Base-by-base conservation (phyloP, 2,329 filamentous ascomycete genomes). In the Periconia sp. region DNA sequence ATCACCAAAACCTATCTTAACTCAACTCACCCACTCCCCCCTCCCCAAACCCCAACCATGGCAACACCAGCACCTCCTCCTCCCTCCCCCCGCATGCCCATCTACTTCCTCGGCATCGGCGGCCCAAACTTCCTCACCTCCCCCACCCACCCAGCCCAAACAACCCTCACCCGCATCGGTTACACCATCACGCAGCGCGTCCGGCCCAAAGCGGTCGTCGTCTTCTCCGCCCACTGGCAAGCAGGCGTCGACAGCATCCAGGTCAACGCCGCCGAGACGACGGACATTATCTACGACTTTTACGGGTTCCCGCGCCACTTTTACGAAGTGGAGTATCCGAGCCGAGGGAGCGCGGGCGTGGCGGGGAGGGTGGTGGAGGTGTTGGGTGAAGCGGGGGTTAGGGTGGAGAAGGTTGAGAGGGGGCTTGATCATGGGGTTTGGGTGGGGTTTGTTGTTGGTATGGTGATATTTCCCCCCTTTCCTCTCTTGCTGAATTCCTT, bases 221-320 rank as follows among this genome's bases (percentile, higher is more conserved):
- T 90, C 18, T 86, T 92, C 63, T 89, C 87, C 1, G 88, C 86
- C 1, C 87, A 92, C 67, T 91, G 88, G 87, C 84, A 88, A 69
- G 83, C 78, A 5, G 32, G 71, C 61, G 68, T 70, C 26, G 72
- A 78, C 54, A 75, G 72, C 3, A 79, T 89, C 48, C 74, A 85
- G 57, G 78, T 89, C 54, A 89, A 89, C 64, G 81, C 79, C 7
- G 83, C 80, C 3, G 82, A 82, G 43, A 70, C 76, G n/a, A 83
- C 79, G 3, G 80, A 85, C 43, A 61, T 89, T 52, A 86, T 89
- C 36, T 89, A 88, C 63, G 86, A 89, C 59, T 88, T 87, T 69
- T 85, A 86, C 57, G 84, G 84, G 3, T 88, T 88, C 60, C 86
- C 85, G 0, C 67, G 76, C 2, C 76, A 86, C 51, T 88, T 81